phyloP scores from a whole-genome alignment of 306 rosid species.

The Clitoria ternatea region DNA sequence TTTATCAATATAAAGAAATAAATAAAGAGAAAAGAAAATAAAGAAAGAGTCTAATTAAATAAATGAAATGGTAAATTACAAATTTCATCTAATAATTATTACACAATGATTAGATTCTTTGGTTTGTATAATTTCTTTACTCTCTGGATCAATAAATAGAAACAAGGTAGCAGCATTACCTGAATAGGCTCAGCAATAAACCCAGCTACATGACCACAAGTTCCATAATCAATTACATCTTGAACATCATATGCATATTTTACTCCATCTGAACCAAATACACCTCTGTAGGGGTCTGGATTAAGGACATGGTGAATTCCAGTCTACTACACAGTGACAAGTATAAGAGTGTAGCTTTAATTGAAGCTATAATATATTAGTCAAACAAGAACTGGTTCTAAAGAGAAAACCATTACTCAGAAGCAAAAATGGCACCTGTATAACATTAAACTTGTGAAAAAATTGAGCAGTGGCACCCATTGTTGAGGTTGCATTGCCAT shows the following conservation, averaged over 20 bases:
- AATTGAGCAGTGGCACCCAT: slow-evolving; percentile 96
- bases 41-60: too few relatives aligned
- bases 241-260: slow-evolving; percentile 45
- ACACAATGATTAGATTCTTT: too few relatives aligned
- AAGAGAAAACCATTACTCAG: slow-evolving; percentile 1
- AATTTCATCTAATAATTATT: too few relatives aligned
- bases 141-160: too few relatives aligned
- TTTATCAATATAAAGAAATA: too few relatives aligned
- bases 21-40: too few relatives aligned
- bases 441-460: slow-evolving; percentile 72
- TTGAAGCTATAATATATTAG: background rate
- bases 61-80: too few relatives aligned
- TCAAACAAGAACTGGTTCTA: slow-evolving; percentile 8
- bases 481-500: slow-evolving; percentile 84
- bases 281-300: slow-evolving; percentile 47
- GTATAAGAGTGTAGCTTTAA: background rate
- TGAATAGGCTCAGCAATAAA: slow-evolving; percentile 46
- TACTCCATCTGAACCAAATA: slow-evolving; percentile 40
- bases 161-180: too few relatives aligned
- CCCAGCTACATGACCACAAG: slow-evolving; percentile 38
- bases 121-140: too few relatives aligned
- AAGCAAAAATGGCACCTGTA: slow-evolving; percentile 48
- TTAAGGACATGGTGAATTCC: slow-evolving; percentile 48
- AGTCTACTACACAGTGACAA: slow-evolving; percentile 29
- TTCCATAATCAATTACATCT: slow-evolving; percentile 45